phyloP scores from a whole-genome alignment of 306 rosid genomes.

The Psophocarpus tetragonolobus region DNA sequence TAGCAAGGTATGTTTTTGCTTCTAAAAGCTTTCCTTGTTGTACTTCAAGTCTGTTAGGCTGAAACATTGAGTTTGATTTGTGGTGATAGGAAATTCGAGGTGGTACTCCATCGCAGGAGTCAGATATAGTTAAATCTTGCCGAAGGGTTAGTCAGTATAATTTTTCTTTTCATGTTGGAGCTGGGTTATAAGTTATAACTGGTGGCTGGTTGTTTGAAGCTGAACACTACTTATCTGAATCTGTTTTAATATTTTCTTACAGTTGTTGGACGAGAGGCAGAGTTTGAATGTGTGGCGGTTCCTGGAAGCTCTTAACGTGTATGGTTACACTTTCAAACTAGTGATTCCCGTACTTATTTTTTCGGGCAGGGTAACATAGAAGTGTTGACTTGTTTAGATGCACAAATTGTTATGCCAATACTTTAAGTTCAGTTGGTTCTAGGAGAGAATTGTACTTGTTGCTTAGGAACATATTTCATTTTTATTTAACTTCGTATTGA shows the following conservation, averaged over 20 bases:
- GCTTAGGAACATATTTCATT: neutral
- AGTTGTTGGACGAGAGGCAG: slow-evolving; percentile 87
- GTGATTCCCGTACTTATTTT: neutral
- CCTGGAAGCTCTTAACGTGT: slow-evolving; percentile 94
- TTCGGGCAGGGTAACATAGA: neutral
- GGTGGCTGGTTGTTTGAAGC: slow-evolving; percentile 17
- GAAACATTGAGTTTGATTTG: slow-evolving; percentile 28
- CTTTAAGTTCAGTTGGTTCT: slow-evolving; percentile 10
- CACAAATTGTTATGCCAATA: slow-evolving; percentile 1
- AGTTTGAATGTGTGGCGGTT: slow-evolving; percentile 87
- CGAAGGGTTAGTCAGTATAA: slow-evolving; percentile 70
- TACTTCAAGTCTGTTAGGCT: slow-evolving; percentile 22
- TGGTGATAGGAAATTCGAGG: slow-evolving; percentile 80
- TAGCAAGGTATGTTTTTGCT: slow-evolving; percentile 69
- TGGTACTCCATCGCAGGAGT: slow-evolving; percentile 62
- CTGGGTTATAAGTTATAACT: slow-evolving; percentile 8
- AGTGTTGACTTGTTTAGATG: slow-evolving; percentile 20
- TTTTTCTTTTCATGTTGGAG: neutral
- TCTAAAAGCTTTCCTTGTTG: slow-evolving; percentile 26
- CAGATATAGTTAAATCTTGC: slow-evolving; percentile 83
- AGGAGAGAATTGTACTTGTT: slow-evolving; percentile 20
- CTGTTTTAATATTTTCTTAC: slow-evolving; percentile 34
- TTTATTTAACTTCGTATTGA: slow-evolving; percentile 5
- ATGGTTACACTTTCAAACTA: slow-evolving; percentile 30
- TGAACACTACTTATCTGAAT: slow-evolving; percentile 32